Base-by-base conservation (phyloP, 2,329 filamentous ascomycete species). In the Cladosporium sp. region DNA sequence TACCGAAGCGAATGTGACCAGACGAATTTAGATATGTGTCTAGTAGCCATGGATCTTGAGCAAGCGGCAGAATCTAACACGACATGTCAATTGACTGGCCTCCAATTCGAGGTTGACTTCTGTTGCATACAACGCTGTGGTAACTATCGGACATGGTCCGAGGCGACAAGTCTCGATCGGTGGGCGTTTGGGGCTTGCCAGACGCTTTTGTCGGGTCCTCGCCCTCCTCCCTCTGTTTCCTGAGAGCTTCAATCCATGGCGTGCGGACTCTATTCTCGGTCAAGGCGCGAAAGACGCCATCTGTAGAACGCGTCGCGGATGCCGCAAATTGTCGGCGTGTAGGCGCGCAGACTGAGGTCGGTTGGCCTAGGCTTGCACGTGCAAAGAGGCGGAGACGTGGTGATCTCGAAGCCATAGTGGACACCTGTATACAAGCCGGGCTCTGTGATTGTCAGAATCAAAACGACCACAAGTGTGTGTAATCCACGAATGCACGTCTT, bases 11-110 rank as follows among this genome's bases (percentile, higher is more conserved):
- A 64, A 92, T 88, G 64, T 90, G 87, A 0, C 89, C 89, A 0
- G 84, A 85, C 1, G 87, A 82, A 71, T 91, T 91, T 66, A 90
- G 82, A 67, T 92, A 92, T 0, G 85, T 88, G 68, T 92, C 89
- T 10, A 89, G 80, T 12, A 92, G 76, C 86, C 87, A 91, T 52
- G 87, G 87, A 67, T 91, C 89, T 66, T 83, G 85, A 5, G 83
- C 86, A 9, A 91, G 76, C 6, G 87, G 87, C 25, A 91, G 75
- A 15, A 85, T 74, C 83, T 86, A 36, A 6, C 12, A 4, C 19
- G 17, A 35, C 4, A 28, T 10, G 36, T 53, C 17, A 42, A 17
- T 7, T 7, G n/a, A 15, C 3, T n/a, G n/a, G 19, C 2, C 15
- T 53, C 17, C 2, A 12, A 17, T 19, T n/a, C 8, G 13, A 12